phyloP scores from a whole-genome alignment of 768 basidiomycete species.

The Boletus bicolor region DNA sequence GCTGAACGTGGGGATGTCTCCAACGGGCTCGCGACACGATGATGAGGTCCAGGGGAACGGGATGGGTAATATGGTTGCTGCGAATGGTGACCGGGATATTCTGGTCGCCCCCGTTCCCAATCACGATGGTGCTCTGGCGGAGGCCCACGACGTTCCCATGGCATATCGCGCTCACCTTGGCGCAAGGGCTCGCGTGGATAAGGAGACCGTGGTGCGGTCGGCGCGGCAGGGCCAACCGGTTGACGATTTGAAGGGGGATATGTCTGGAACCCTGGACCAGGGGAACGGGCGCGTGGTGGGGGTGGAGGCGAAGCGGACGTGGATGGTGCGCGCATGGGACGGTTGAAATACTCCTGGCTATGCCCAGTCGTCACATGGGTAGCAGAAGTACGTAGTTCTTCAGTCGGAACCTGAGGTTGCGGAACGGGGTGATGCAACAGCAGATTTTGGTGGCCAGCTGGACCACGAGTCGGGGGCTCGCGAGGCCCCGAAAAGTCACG shows the following conservation, averaged over 20 bases:
- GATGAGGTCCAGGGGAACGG: conserved; percentile 38
- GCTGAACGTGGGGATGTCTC: conserved; percentile 59
- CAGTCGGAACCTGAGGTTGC: conserved; percentile 51
- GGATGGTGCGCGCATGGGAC: conserved; percentile 50
- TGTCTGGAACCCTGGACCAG: conserved; percentile 43
- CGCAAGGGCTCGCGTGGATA: conserved; percentile 53
- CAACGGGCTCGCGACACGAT: conserved; percentile 47
- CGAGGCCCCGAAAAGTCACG: conserved; percentile 56
- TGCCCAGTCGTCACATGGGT: conserved; percentile 43
- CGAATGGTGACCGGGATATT: conserved; percentile 33
- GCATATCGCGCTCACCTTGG: conserved; percentile 47
- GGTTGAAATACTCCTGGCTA: conserved; percentile 53
- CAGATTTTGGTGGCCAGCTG: conserved; percentile 51
- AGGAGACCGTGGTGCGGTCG: conserved; percentile 55
- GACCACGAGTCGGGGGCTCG: conserved; percentile 47
- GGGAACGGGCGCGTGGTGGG: conserved; percentile 50
- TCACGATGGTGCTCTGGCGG: conserved; percentile 45
- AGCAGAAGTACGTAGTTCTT: conserved; percentile 45
- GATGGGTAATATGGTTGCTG: conserved; percentile 32
- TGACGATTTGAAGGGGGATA: conserved; percentile 48
- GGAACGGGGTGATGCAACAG: conserved; percentile 69
- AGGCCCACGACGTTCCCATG: conserved; percentile 60
- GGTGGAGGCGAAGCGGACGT: conserved; percentile 60
- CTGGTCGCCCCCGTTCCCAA: conserved; percentile 48
- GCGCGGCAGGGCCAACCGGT: conserved; percentile 51